Evolutionary conservation across 768 basidiomycete genomes (phyloP).

Genomic region (Tricholoma saponaceum): DNA sequence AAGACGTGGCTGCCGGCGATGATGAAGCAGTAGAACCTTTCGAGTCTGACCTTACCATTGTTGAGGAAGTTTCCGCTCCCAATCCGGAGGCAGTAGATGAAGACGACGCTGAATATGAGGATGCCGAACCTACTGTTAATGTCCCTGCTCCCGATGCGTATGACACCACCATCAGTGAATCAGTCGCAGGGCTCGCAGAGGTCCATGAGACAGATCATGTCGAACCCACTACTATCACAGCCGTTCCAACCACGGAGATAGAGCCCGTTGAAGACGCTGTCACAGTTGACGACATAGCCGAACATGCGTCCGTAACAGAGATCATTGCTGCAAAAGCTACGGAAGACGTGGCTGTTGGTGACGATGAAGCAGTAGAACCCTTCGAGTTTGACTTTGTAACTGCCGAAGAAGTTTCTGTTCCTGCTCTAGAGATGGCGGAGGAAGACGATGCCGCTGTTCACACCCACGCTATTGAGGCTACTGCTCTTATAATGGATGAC

Average conservation of each 20-base stretch:
- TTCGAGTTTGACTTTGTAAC: too few relatives aligned
- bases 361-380: background rate
- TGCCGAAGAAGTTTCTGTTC: background rate
- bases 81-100: too few relatives aligned
- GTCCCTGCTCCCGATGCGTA: background rate
- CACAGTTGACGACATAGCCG: background rate
- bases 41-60: too few relatives aligned
- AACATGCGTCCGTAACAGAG: background rate
- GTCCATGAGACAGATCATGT: background rate
- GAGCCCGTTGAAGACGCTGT: too few relatives aligned
- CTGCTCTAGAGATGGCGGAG: background rate
- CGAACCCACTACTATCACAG: background rate
- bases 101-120: background rate
- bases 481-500: background rate
- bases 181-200: background rate
- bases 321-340: background rate
- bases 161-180: background rate
- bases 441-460: background rate
- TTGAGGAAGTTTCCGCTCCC: too few relatives aligned
- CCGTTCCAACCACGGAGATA: background rate
- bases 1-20: too few relatives aligned
- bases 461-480: background rate
- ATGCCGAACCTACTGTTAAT: background rate
- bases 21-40: too few relatives aligned
- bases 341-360: background rate